Evolutionary conservation across 345 rosid genomes (phyloP).

Genomic region (Gossypium bickii): DNA sequence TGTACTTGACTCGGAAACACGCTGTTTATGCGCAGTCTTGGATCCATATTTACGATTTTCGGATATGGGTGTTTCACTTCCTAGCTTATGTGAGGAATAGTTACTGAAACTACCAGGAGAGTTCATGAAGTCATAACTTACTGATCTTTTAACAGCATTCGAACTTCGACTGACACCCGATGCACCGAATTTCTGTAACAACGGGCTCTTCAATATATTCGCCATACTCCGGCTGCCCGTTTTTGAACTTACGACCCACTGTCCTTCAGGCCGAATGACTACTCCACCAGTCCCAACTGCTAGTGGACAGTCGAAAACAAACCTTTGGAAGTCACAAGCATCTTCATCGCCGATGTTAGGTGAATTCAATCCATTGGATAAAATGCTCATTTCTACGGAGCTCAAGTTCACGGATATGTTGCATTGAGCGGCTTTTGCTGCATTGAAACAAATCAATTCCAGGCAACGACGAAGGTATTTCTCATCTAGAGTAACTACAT

Average conservation of each 20-base stretch:
- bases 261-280: slow-evolving; percentile 42
- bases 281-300: slow-evolving; percentile 43
- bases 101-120: slow-evolving; percentile 37
- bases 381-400: slow-evolving; percentile 28
- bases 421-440: slow-evolving; percentile 45
- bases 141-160: slow-evolving; percentile 33
- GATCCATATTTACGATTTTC: slow-evolving; percentile 23
- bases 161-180: slow-evolving; percentile 28
- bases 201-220: slow-evolving; percentile 55
- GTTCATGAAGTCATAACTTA: slow-evolving; percentile 30
- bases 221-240: slow-evolving; percentile 65
- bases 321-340: slow-evolving; percentile 30
- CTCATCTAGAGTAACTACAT: slow-evolving; percentile 67
- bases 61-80: slow-evolving; percentile 16
- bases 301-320: slow-evolving; percentile 51
- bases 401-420: slow-evolving; percentile 38
- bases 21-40: slow-evolving; percentile 28
- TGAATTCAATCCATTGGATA: slow-evolving; percentile 32
- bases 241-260: slow-evolving; percentile 57
- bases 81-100: slow-evolving; percentile 28
- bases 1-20: slow-evolving; percentile 44
- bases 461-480: slow-evolving; percentile 71
- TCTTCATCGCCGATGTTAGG: slow-evolving; percentile 29
- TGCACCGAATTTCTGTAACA: slow-evolving; percentile 39
- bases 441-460: slow-evolving; percentile 49